Evolutionary conservation across 495 filamentous ascomycete species (phyloP).

Genomic region (Trichocladium uniseriatum): DNA sequence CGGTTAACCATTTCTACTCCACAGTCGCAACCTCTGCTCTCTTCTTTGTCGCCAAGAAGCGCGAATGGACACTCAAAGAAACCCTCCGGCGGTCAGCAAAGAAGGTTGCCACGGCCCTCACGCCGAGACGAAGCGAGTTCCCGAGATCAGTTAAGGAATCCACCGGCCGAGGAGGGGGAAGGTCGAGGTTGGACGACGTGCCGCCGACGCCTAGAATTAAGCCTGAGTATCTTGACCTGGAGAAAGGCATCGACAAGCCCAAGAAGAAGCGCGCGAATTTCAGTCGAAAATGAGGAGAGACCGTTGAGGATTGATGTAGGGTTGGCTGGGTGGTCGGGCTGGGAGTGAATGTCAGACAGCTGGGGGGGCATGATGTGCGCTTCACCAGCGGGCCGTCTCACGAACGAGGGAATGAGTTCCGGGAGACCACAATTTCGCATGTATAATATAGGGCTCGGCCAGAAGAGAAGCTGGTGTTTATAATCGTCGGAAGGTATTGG

Average conservation of each 20-base stretch:
- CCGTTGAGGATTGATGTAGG: background rate
- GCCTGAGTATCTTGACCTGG: constrained; percentile 35
- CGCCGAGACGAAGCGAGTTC: constrained; percentile 45
- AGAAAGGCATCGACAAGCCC: constrained; percentile 38
- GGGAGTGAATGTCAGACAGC: too few relatives aligned
- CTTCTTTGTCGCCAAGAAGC: constrained; percentile 49
- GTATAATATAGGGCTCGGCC: constrained; percentile 21
- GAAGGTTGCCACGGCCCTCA: constrained; percentile 45
- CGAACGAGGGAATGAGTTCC: background rate
- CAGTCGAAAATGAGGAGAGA: constrained; percentile 18
- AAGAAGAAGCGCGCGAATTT: constrained; percentile 33
- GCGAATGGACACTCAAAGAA: constrained; percentile 46
- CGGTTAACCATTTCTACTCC: background rate
- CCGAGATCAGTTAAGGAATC: constrained; percentile 42
- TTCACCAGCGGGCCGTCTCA: constrained; percentile 3
- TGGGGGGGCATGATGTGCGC: background rate
- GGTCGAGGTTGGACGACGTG: constrained; percentile 41
- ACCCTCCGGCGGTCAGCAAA: constrained; percentile 43
- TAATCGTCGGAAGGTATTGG: constrained; percentile 58
- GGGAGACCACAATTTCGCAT: constrained; percentile 17
- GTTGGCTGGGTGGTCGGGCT: too few relatives aligned
- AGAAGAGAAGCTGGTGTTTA: constrained; percentile 30
- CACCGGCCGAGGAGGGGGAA: constrained; percentile 18
- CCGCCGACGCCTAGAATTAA: constrained; percentile 42
- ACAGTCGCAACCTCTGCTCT: constrained; percentile 40